These are phyloP conservation scores for Aureobasidium sp. DNA, from an alignment of 2,329 filamentous ascomycete species.

Conservation along the genomic window DNA sequence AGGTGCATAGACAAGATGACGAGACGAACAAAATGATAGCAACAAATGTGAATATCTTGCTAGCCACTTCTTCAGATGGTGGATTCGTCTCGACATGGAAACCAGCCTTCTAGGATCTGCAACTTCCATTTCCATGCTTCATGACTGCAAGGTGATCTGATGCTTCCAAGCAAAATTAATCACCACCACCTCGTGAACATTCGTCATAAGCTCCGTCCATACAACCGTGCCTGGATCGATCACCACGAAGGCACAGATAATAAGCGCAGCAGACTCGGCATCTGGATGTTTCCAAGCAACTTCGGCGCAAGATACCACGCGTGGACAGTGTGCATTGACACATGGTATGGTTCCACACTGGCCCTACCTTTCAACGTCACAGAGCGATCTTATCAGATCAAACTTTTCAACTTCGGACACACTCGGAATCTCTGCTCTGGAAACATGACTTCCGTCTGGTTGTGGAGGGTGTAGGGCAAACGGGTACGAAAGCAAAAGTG, in stretches of 20 bases:
- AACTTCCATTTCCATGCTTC: neutral
- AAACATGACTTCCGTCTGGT: neutral
- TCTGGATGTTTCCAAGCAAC: too few relatives aligned
- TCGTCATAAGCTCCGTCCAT: neutral
- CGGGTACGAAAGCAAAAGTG: neutral
- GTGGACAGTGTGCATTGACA: neutral
- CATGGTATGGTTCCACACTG: neutral
- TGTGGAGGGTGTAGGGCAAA: neutral
- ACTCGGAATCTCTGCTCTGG: neutral
- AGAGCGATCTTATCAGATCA: slow-evolving; percentile 4
- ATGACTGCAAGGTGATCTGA: neutral
- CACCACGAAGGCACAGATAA: too few relatives aligned
- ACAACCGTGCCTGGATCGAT: neutral
- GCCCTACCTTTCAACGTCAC: neutral
- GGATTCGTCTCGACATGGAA: too few relatives aligned
- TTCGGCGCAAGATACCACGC: neutral
- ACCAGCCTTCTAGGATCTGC: neutral
- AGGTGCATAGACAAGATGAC: neutral
- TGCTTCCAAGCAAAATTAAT: neutral
- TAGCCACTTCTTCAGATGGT: neutral
- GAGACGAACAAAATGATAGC: neutral
- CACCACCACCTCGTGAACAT: neutral
- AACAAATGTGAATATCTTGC: neutral
- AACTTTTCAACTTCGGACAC: neutral
- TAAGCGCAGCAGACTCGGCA: too few relatives aligned